Conservation (phyloP, 2,329 filamentous ascomycete species). For the Grosmannia serpens region DNA sequence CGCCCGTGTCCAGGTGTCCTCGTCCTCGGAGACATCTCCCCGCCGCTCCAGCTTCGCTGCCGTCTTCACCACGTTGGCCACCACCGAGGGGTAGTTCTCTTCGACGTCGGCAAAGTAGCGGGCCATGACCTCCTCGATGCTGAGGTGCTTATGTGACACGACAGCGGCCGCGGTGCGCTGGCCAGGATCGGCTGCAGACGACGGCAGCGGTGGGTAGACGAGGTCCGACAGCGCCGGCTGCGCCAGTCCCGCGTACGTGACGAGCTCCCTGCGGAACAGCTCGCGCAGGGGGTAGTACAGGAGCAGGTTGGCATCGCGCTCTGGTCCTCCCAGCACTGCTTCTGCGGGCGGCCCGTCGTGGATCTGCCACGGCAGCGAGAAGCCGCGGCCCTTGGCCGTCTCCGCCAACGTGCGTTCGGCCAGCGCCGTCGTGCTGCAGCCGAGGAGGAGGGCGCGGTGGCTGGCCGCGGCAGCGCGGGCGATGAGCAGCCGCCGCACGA, state of each 20-base stretch:
- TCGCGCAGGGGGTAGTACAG: constrained; percentile 78
- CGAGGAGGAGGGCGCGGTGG: constrained; percentile 67
- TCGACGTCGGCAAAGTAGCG: constrained; percentile 85
- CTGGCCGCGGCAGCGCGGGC: constrained; percentile 44
- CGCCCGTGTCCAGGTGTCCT: constrained; percentile 1
- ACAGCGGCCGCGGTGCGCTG: constrained; percentile 20
- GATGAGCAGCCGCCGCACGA: constrained; percentile 62
- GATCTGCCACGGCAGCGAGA: constrained; percentile 68
- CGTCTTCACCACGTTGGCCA: constrained; percentile 90
- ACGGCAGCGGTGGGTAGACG: constrained; percentile 22
- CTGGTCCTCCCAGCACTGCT: neutral
- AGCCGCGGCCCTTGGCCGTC: constrained; percentile 84
- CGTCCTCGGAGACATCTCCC: constrained; percentile 10
- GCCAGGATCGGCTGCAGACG: constrained; percentile 12
- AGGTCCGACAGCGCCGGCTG: constrained; percentile 34
- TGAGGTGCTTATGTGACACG: constrained; percentile 61
- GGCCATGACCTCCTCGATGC: constrained; percentile 82
- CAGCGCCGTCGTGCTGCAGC: constrained; percentile 76
- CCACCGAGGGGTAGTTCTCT: constrained; percentile 75
- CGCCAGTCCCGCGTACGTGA: constrained; percentile 48
- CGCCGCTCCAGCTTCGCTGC: constrained; percentile 63
- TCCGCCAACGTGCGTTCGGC: constrained; percentile 78
- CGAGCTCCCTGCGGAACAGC: constrained; percentile 69
- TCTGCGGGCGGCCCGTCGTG: constrained; percentile 51
- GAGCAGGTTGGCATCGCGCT: constrained; percentile 12